Conservation (phyloP, 2,329 filamentous ascomycete genomes). For the Xylaria sp. region DNA sequence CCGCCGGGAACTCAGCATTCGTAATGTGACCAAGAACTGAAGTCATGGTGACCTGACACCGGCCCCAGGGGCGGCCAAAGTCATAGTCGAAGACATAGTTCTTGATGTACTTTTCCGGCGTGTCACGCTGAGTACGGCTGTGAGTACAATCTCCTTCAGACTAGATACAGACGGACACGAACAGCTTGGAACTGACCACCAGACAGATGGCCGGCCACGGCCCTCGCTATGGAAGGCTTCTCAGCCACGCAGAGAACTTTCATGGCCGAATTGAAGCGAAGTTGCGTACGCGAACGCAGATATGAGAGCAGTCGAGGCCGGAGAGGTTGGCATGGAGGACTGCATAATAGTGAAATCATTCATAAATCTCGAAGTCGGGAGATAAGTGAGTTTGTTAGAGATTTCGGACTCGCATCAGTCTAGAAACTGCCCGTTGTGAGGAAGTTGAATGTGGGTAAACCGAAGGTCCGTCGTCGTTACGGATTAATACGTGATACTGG, state of each 20-base stretch:
- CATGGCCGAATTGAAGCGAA: conserved; percentile 36
- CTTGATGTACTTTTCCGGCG: conserved; percentile 74
- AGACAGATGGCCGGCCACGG: conserved; percentile 82
- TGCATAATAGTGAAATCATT: conserved; percentile 5
- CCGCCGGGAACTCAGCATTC: conserved; percentile 65
- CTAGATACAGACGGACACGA: conserved; percentile 33
- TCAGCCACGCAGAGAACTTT: conserved; percentile 70
- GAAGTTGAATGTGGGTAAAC: background rate
- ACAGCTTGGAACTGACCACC: conserved; percentile 69
- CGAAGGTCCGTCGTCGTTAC: background rate
- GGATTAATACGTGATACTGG: background rate
- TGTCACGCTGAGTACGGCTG: conserved; percentile 51
- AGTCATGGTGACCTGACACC: conserved; percentile 86
- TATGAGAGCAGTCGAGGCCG: conserved; percentile 17
- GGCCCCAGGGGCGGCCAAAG: conserved; percentile 75
- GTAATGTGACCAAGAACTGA: conserved; percentile 87
- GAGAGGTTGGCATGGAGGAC: conserved; percentile 13
- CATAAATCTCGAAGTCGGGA: conserved; percentile 10
- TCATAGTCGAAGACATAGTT: conserved; percentile 91
- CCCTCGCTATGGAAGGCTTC: conserved; percentile 93
- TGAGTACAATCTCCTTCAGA: conserved; percentile 15
- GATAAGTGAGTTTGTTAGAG: background rate
- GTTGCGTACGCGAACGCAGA: conserved; percentile 2
- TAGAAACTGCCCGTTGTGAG: background rate
- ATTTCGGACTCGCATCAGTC: background rate